A percentile compares a stretch with the other conserved stretches of the same genome.
phyloP scores from a whole-genome alignment of 2,329 filamentous ascomycete species.

The Alternaria angustiovoidea region DNA sequence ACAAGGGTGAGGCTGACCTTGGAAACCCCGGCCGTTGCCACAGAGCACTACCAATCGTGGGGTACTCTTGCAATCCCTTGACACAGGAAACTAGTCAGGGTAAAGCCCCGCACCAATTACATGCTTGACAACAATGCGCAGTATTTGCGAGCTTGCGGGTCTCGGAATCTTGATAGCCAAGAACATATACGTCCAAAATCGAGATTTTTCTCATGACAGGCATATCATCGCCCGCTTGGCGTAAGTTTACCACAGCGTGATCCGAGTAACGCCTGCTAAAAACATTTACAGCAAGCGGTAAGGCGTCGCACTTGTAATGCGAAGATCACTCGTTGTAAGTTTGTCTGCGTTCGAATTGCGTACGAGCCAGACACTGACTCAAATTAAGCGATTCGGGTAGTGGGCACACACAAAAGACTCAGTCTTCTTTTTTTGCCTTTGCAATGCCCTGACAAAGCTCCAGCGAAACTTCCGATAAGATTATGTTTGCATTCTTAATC shows the following conservation, averaged over 20 bases:
- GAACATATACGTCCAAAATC: too few species aligned
- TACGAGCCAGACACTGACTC: neutral
- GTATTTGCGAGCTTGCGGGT: too few species aligned
- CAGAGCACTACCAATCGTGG: constrained; percentile 8
- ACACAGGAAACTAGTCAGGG: too few species aligned
- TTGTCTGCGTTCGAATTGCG: neutral
- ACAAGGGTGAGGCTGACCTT: constrained; percentile 22
- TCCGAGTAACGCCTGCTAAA: neutral
- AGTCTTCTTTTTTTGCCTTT: neutral
- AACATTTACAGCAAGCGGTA: constrained; percentile 15
- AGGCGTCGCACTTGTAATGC: constrained; percentile 29
- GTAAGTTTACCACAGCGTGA: neutral
- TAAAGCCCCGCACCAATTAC: neutral
- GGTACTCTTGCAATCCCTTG: neutral
- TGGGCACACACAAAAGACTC: neutral
- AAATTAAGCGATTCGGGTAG: constrained; percentile 11
- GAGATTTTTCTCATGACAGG: neutral
- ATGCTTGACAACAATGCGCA: neutral
- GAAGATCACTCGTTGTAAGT: constrained; percentile 19
- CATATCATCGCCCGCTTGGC: constrained; percentile 8
- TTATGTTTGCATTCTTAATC: neutral
- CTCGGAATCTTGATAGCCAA: too few species aligned
- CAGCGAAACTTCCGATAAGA: too few species aligned
- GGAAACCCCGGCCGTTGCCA: constrained; percentile 19
- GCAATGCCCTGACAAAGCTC: neutral